Evolutionary conservation across 1,284 basidiomycete genomes (phyloP), one percentile per base, ranked within the genome.

Genomic region (Ustilago shanxiensis): DNA sequence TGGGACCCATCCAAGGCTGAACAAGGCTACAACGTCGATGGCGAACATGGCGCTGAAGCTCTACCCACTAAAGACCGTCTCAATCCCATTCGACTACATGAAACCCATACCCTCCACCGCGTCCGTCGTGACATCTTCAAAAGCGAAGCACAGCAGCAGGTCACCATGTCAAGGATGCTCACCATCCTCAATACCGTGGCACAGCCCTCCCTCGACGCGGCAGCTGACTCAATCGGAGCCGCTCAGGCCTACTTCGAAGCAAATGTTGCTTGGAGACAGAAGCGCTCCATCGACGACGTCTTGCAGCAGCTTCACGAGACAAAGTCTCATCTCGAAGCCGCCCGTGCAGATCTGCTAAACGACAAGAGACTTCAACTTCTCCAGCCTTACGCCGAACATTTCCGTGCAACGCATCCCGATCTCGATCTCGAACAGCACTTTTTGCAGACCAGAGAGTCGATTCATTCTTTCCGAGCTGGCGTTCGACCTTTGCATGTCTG

Each of bases 91-190:
- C 82, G 82, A 13, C 69, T 90, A 11, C 78, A 82, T 64, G 80
- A 80, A 26, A 78, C 79, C 18, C 50, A 55, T 56, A 54, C 31
- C 24, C 44, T 82, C 4, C 72, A 80, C n/a, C 72, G 55, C 26
- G 29, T 87, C 88, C 66, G 87, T 88, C 54, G 84, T 87, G 10
- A 87, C 76, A 87, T 86, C 49, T 78, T 85, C 14, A 41, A n/a
- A 8, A 66, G 73, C 72, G 89, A 90, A 72, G 72, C 78, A 1
- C 77, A 86, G 33, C 84, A 88, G 71, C 77, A 81, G 24, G 86
- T 90, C 20, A 87, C 88, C 28, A 84, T 89, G 58, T 65, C 79
- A 20, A 88, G 89, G 54, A 85, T 91, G 39, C 79, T 91, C 10
- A 89, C 90, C 1, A 83, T 88, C 13, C 83, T 92, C 9, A 28